These are phyloP conservation scores for Tetracentron sinense DNA, from an alignment of 164 flowering plant genomes.

Conservation along the genomic window DNA sequence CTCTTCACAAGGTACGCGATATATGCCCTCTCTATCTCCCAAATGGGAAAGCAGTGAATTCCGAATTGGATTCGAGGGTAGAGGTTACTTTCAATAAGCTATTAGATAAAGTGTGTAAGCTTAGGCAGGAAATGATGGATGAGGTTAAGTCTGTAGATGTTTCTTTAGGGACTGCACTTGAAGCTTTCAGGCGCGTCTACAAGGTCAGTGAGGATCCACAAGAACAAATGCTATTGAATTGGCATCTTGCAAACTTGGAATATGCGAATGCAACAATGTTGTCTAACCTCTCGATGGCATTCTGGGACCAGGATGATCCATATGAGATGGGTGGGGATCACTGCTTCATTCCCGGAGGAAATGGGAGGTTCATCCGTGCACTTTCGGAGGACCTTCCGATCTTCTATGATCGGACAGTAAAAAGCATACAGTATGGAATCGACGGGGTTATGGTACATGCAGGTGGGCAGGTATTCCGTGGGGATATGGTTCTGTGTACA, in stretches of 20 bases:
- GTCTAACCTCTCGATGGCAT: slow-evolving; percentile 84
- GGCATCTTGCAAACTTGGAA: slow-evolving; percentile 97
- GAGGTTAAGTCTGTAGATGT: slow-evolving; percentile 79
- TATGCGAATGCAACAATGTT: slow-evolving; percentile 88
- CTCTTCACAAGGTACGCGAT: slow-evolving; percentile 96
- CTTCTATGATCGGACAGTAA: slow-evolving; percentile 59
- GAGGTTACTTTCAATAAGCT: slow-evolving; percentile 76
- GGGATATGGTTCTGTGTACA: slow-evolving; percentile 88
- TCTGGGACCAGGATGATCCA: slow-evolving; percentile 99
- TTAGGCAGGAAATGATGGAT: slow-evolving; percentile 79
- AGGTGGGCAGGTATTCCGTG: slow-evolving; percentile 66
- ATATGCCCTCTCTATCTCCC: slow-evolving; percentile 91
- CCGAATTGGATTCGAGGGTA: slow-evolving; percentile 72
- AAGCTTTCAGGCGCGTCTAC: slow-evolving; percentile 68
- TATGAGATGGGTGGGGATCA: slow-evolving; percentile 99
- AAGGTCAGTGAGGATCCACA: slow-evolving; percentile 62
- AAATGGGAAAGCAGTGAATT: slow-evolving; percentile 67
- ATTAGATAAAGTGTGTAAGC: slow-evolving; percentile 88
- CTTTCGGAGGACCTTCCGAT: slow-evolving; percentile 78
- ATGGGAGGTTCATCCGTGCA: slow-evolving; percentile 74
- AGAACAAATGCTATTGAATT: slow-evolving; percentile 82
- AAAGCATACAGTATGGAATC: slow-evolving; percentile 63
- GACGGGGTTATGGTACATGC: slow-evolving; percentile 85
- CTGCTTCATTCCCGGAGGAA: slow-evolving; percentile 97
- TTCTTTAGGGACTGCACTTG: slow-evolving; percentile 76